phyloP scores from a whole-genome alignment of 306 rosid species.

The Parietaria judaica region DNA sequence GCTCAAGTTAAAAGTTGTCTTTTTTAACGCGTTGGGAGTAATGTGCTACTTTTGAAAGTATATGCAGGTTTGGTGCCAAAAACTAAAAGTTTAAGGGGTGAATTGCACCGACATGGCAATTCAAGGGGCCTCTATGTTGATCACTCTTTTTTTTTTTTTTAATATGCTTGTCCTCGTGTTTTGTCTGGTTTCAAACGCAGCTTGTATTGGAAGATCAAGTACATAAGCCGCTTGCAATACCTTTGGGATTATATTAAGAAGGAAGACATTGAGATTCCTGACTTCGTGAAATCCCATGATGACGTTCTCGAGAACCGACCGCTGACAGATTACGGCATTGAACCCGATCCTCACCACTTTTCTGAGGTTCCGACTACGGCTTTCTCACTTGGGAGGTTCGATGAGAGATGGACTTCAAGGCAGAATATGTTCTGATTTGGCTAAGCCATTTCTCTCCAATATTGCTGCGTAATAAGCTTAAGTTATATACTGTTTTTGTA shows the following conservation, averaged over 20 bases:
- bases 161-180: neutral
- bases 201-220: conserved; percentile 90
- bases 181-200: conserved; percentile 25
- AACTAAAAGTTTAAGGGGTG: neutral
- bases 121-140: too few species aligned
- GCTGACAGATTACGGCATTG: conserved; percentile 90
- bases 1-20: too few species aligned
- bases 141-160: neutral
- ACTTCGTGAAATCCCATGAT: conserved; percentile 75
- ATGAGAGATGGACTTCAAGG: conserved; percentile 67
- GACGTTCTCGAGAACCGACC: conserved; percentile 80
- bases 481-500: conserved; percentile 19
- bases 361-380: conserved; percentile 50
- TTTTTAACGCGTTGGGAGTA: too few species aligned
- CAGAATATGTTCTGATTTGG: conserved; percentile 38
- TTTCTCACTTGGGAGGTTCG: conserved; percentile 55
- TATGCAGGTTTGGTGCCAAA: too few species aligned
- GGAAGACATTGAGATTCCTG: conserved; percentile 73
- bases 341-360: conserved; percentile 68
- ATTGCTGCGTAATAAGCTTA: neutral
- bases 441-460: neutral
- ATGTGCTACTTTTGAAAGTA: too few species aligned
- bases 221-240: conserved; percentile 78
- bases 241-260: conserved; percentile 88
- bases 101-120: too few species aligned